Percentiles rank a stretch among this genome's conserved stretches.
phyloP scores from a whole-genome alignment of 1,284 basidiomycete species.

The Coriolopsis trogii region DNA sequence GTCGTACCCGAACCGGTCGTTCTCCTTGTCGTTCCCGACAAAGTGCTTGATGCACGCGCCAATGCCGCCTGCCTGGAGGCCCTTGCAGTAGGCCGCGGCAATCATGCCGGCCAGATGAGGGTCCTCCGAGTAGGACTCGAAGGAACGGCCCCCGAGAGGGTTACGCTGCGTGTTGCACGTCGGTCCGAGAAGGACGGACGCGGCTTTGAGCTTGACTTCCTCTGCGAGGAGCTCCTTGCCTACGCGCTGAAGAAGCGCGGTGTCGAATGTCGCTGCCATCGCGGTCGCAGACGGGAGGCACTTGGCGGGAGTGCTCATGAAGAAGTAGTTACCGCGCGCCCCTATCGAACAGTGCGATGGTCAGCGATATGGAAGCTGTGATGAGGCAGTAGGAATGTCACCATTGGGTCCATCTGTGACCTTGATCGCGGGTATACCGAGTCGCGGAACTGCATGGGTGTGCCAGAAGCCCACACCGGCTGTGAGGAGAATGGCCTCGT shows the following conservation, averaged over 20 bases:
- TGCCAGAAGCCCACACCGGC: constrained; percentile 81
- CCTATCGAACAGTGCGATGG: constrained; percentile 22
- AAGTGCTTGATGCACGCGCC: constrained; percentile 77
- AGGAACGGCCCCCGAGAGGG: constrained; percentile 76
- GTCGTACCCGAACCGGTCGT: constrained; percentile 67
- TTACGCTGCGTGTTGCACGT: constrained; percentile 82
- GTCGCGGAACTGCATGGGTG: constrained; percentile 63
- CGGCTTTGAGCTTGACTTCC: constrained; percentile 73
- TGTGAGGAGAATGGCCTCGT: constrained; percentile 71
- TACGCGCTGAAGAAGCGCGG: constrained; percentile 62
- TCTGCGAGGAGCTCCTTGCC: constrained; percentile 68
- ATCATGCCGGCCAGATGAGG: constrained; percentile 71
- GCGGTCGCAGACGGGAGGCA: constrained; percentile 69
- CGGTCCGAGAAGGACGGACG: constrained; percentile 72
- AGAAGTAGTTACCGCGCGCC: constrained; percentile 41
- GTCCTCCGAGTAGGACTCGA: constrained; percentile 84
- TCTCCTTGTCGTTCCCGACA: constrained; percentile 74
- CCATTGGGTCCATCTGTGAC: constrained; percentile 79
- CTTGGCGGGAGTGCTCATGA: constrained; percentile 57
- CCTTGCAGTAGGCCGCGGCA: constrained; percentile 73
- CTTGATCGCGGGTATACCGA: constrained; percentile 74
- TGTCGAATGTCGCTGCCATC: constrained; percentile 76
- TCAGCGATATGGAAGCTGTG: not conserved
- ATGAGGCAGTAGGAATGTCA: constrained; percentile 18
- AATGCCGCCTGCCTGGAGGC: constrained; percentile 72